Percentiles rank a stretch among this genome's conserved stretches.
Evolutionary conservation across 495 filamentous ascomycete species (phyloP).

Genomic region (Aspergillus nidulans): DNA sequence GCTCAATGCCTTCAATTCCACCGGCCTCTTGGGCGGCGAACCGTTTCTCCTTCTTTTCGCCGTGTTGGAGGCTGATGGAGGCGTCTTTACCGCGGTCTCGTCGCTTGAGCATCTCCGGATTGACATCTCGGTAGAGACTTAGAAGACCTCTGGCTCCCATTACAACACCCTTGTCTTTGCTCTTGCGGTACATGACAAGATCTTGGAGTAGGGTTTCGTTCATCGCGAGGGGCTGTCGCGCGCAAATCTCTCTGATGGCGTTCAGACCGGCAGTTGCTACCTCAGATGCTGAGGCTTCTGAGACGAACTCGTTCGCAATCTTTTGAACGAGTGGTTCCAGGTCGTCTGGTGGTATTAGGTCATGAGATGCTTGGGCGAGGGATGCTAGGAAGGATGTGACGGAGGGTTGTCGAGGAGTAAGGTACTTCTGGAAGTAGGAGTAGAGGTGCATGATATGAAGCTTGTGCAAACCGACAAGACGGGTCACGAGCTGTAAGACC

Average conservation of each 20-base stretch:
- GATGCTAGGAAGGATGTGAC: conserved; percentile 94
- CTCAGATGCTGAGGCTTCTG: conserved; percentile 85
- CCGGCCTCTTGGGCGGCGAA: conserved; percentile 77
- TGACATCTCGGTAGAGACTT: conserved; percentile 84
- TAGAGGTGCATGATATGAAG: conserved; percentile 80
- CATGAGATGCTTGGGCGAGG: conserved; percentile 86
- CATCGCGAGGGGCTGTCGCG: conserved; percentile 89
- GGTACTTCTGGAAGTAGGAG: conserved; percentile 79
- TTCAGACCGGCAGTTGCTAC: conserved; percentile 92
- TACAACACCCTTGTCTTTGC: conserved; percentile 95
- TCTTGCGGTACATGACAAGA: conserved; percentile 91
- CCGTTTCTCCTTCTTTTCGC: conserved; percentile 62
- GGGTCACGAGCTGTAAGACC: conserved; percentile 82
- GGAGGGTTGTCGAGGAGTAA: conserved; percentile 82
- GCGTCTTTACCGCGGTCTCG: conserved; percentile 90
- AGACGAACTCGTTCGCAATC: conserved; percentile 98
- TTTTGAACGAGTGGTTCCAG: conserved; percentile 89
- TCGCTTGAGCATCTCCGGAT: conserved; percentile 82
- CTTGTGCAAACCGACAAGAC: conserved; percentile 90
- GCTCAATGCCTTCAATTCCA: conserved; percentile 86
- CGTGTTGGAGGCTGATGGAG: conserved; percentile 70
- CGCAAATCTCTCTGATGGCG: conserved; percentile 89
- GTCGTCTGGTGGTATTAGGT: conserved; percentile 86
- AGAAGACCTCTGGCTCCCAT: conserved; percentile 94
- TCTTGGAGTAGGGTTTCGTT: conserved; percentile 94